Conservation (phyloP, 192 early-diverging fungal species). For the Coemansia sp. region DNA sequence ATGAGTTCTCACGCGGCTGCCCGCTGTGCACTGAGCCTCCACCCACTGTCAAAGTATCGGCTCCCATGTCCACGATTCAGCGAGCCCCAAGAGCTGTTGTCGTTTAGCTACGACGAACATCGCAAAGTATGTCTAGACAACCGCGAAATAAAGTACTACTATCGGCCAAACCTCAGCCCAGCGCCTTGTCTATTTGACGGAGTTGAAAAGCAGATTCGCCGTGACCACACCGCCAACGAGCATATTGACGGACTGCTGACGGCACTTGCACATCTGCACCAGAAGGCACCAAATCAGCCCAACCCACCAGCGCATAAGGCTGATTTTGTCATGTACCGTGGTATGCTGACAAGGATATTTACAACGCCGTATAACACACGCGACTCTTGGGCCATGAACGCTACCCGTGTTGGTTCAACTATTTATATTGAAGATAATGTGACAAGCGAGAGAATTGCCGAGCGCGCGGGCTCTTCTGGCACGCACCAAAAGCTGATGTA, state of each 20-base stretch:
- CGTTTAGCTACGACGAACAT: slow-evolving; percentile 61
- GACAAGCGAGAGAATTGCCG: slow-evolving; percentile 35
- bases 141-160: slow-evolving; percentile 38
- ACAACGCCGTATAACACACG: slow-evolving; percentile 69
- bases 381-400: slow-evolving; percentile 81
- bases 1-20: not conserved
- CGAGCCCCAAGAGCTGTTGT: slow-evolving; percentile 62
- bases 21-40: slow-evolving; percentile 7
- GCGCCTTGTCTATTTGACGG: slow-evolving; percentile 60
- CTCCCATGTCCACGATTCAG: slow-evolving; percentile 47
- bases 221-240: slow-evolving; percentile 59
- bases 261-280: slow-evolving; percentile 47
- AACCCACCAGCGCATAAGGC: slow-evolving; percentile 24
- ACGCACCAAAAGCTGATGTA: slow-evolving; percentile 70
- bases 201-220: slow-evolving; percentile 62
- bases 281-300: not conserved
- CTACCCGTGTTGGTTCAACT: slow-evolving; percentile 54
- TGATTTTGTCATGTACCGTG: slow-evolving; percentile 70
- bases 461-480: slow-evolving; percentile 41
- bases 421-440: slow-evolving; percentile 80
- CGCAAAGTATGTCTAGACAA: slow-evolving; percentile 59
- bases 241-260: slow-evolving; percentile 79
- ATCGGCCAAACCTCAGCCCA: slow-evolving; percentile 8
- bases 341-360: slow-evolving; percentile 85
- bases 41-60: slow-evolving; percentile 39